phyloP scores from a whole-genome alignment of 192 early-diverging fungal genomes.

The Glomus cerebriforme region DNA sequence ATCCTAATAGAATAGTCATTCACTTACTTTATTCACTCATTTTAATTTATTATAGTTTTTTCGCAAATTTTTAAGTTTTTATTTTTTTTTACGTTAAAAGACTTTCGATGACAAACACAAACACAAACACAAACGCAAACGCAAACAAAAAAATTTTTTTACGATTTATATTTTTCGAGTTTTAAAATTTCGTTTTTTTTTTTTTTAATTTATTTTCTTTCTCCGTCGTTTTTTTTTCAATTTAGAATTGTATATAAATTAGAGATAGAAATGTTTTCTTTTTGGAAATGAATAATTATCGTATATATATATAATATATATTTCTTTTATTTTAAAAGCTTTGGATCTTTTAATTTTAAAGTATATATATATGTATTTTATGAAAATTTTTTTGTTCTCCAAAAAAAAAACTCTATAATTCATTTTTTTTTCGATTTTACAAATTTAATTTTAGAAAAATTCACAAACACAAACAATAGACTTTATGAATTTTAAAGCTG shows the following conservation, averaged over 20 bases:
- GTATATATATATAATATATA: background rate
- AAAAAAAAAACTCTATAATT: background rate
- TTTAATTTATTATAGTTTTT: background rate
- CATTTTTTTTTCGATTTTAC: background rate
- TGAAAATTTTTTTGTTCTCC: too few species aligned
- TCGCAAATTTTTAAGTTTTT: background rate
- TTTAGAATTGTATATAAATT: background rate
- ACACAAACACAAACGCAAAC: constrained; percentile 8
- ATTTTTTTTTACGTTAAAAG: background rate
- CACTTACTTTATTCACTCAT: background rate
- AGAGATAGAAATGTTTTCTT: background rate
- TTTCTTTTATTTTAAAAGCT: background rate
- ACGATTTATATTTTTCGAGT: background rate
- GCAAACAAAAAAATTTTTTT: background rate
- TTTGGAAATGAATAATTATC: background rate
- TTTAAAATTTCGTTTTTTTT: background rate
- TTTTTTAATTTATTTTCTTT: background rate
- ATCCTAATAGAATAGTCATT: background rate
- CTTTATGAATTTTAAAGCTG: background rate
- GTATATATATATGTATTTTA: background rate
- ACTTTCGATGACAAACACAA: constrained; percentile 1
- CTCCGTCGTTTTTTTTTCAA: background rate
- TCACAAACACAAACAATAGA: background rate
- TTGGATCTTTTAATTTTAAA: background rate
- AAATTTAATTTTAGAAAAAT: background rate